These are phyloP conservation scores for Tuber calosporum DNA, from an alignment of 495 filamentous ascomycete species.

Conservation along the genomic window DNA sequence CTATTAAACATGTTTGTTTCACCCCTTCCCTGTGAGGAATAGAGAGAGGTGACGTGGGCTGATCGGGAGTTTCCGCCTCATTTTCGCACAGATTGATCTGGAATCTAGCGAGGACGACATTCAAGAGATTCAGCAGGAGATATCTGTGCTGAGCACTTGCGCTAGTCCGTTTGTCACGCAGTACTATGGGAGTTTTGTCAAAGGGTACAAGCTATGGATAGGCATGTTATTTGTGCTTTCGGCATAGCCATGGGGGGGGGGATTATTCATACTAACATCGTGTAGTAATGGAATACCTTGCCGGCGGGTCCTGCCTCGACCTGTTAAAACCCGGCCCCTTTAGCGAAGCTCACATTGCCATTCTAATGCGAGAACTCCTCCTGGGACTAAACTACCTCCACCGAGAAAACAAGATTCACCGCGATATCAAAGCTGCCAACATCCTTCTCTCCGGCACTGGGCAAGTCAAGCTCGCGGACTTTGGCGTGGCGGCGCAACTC, in stretches of 20 bases:
- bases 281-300: conserved; percentile 42
- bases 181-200: conserved; percentile 92
- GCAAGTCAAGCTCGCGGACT: conserved; percentile 95
- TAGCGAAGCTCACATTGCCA: conserved; percentile 85
- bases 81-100: conserved; percentile 79
- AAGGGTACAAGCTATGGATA: conserved; percentile 95
- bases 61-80: background rate
- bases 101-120: conserved; percentile 98
- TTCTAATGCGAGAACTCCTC: conserved; percentile 84
- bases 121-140: conserved; percentile 97
- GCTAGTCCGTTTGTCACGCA: conserved; percentile 91
- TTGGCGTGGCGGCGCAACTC: conserved; percentile 94
- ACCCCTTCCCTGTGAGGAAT: background rate
- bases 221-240: conserved; percentile 40
- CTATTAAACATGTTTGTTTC: conserved; percentile 39
- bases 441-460: conserved; percentile 78
- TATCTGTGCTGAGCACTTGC: conserved; percentile 88
- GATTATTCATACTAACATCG: conserved; percentile 2
- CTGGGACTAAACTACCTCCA: conserved; percentile 89
- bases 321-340: conserved; percentile 73
- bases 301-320: conserved; percentile 41
- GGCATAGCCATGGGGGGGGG: background rate
- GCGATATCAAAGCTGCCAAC: conserved; percentile 97
- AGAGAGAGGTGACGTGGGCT: background rate
- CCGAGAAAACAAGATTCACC: conserved; percentile 86